phyloP scores from a whole-genome alignment of 345 rosid species.

The Hibiscus tridactylites region DNA sequence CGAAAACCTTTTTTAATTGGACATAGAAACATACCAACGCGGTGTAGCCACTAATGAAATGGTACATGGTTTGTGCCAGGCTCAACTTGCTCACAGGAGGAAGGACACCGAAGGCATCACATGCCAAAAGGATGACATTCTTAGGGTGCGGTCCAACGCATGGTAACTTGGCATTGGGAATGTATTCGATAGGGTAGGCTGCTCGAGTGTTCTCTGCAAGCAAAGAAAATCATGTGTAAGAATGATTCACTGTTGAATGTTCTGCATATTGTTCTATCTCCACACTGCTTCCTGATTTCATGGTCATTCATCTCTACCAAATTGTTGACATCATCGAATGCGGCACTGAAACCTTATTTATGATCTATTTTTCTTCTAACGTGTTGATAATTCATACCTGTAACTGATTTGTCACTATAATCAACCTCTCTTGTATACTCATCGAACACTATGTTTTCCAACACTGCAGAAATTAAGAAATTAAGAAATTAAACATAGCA shows the following conservation, averaged over 20 bases:
- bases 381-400: slow-evolving; percentile 36
- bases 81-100: slow-evolving; percentile 98
- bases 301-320: neutral
- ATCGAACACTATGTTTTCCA: slow-evolving; percentile 95
- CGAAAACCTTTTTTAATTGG: neutral
- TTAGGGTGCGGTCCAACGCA: slow-evolving; percentile 90
- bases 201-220: slow-evolving; percentile 90
- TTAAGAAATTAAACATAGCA: slow-evolving; percentile 10
- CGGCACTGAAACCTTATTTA: neutral
- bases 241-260: neutral
- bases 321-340: neutral
- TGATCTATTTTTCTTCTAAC: neutral
- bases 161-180: slow-evolving; percentile 86
- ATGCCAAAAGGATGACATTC: slow-evolving; percentile 89
- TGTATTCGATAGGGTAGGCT: slow-evolving; percentile 86
- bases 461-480: slow-evolving; percentile 33
- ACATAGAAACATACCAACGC: slow-evolving; percentile 50
- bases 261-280: neutral
- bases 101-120: slow-evolving; percentile 95
- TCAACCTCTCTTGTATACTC: slow-evolving; percentile 88
- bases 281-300: neutral
- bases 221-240: neutral
- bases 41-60: slow-evolving; percentile 96
- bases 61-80: slow-evolving; percentile 94
- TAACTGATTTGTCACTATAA: slow-evolving; percentile 71